Conservation (phyloP, 2,329 filamentous ascomycete genomes). For the Colletotrichum camelliae region DNA sequence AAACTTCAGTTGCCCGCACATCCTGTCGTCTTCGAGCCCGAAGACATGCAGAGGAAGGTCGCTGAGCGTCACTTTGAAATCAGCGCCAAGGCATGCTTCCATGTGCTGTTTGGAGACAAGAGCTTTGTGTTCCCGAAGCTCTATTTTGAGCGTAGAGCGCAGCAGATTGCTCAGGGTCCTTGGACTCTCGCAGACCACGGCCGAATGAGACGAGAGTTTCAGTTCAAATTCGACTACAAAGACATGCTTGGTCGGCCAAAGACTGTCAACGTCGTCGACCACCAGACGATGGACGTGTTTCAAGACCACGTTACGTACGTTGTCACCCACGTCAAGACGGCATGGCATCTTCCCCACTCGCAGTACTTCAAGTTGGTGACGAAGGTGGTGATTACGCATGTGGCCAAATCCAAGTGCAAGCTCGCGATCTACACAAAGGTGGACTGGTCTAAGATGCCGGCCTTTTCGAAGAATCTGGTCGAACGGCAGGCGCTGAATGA, state of each 20-base stretch:
- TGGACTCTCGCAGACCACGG: constrained; percentile 78
- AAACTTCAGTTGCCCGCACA: constrained; percentile 85
- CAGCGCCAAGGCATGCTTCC: constrained; percentile 92
- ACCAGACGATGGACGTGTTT: constrained; percentile 84
- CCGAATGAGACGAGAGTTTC: constrained; percentile 78
- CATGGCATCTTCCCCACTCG: constrained; percentile 86
- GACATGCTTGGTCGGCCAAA: constrained; percentile 69
- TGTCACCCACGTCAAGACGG: constrained; percentile 65
- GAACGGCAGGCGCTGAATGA: constrained; percentile 78
- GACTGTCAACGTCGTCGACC: constrained; percentile 73
- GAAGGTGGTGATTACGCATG: constrained; percentile 93
- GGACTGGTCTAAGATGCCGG: constrained; percentile 79
- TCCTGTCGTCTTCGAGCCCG: constrained; percentile 83
- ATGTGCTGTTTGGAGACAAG: constrained; percentile 95
- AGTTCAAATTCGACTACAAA: constrained; percentile 74
- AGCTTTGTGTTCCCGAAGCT: constrained; percentile 92
- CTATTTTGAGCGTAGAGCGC: constrained; percentile 81
- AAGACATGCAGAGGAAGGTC: constrained; percentile 77
- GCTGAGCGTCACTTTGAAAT: constrained; percentile 87
- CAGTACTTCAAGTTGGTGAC: constrained; percentile 81
- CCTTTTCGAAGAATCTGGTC: constrained; percentile 65
- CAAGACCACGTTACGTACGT: constrained; percentile 77
- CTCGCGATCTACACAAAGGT: constrained; percentile 86
- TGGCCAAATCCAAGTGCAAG: constrained; percentile 91
- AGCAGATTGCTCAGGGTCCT: constrained; percentile 83